Base-by-base conservation (phyloP, 225 moss, liverwort and hornwort genomes). In the Sphagnum contortum region DNA sequence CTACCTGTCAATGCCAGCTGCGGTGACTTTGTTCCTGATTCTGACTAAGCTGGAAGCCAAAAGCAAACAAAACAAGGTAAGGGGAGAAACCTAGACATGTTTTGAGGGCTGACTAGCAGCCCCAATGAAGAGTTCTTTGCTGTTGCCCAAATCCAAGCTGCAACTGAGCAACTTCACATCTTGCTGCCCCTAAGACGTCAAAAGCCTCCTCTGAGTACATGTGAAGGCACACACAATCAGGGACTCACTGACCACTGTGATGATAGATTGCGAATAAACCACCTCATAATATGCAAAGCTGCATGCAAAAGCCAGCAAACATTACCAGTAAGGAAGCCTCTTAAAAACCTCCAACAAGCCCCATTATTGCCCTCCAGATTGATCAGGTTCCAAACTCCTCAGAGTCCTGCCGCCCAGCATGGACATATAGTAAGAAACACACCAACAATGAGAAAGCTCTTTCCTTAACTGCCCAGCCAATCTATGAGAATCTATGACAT, bases 321-420 rank as follows among this genome's bases (percentile, higher is more conserved):
- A 81, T 94, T 91, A 95, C 91, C 94, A 92, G 91, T 89, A 80
- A 80, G 67, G 80, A 73, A 66, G 76, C 77, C 77, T 82, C 91
- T 79, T 79, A 85, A 67, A 80, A 71, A 82, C 85, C 91, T 86
- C 77, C 70, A 46, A 72, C 85, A 70, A 80, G 70, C 69, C 29
- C 75, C 81, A 70, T 79, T 81, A 83, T 29, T 73, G 68, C 85
- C 79, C 85, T 84, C 91, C 91, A 78, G 81, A 77, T 78, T 85
- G 87, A 70, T 89, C 82, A 84, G 88, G 89, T 89, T 88, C 85
- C 87, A 66, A 81, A 74, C 81, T 75, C 76, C 80, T 94, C 87
- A 92, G 77, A 78, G 86, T 92, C 94, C 94, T 95, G 94, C 89
- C 88, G 89, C 89, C 87, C 89, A 89, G 89, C 86, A 95, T 92